A percentile compares a stretch with the other conserved stretches of the same genome.
phyloP scores from a whole-genome alignment of 1,284 basidiomycete genomes.

The Tilletia setariae region DNA sequence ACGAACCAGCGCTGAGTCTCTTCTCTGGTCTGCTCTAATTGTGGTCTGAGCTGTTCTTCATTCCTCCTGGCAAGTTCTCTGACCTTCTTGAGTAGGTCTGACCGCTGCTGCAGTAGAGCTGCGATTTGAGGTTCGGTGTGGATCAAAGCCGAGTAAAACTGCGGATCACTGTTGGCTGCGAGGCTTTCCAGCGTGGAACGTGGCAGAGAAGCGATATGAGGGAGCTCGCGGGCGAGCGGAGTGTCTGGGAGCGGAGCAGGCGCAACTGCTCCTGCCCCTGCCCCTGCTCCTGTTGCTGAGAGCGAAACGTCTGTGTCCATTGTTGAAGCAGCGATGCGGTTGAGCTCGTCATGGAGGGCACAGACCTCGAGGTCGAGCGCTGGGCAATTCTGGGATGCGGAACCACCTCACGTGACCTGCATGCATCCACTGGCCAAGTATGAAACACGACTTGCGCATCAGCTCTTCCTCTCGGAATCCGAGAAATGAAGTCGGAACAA shows the following conservation, averaged over 20 bases:
- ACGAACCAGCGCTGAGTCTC: neutral
- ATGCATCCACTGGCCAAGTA: too few species aligned
- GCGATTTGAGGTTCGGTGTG: slow-evolving; percentile 11
- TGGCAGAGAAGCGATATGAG: slow-evolving; percentile 10
- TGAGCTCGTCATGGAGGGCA: too few species aligned
- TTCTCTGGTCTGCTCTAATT: neutral
- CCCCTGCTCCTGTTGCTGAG: neutral
- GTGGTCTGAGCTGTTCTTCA: neutral
- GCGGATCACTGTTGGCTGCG: slow-evolving; percentile 8
- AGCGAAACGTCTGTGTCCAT: too few species aligned
- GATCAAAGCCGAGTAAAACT: slow-evolving; percentile 6
- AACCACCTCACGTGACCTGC: too few species aligned
- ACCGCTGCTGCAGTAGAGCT: neutral
- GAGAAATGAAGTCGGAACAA: too few species aligned
- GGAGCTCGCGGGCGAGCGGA: slow-evolving; percentile 1
- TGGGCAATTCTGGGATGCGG: too few species aligned
- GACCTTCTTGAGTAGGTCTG: neutral
- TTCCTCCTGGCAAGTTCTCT: neutral
- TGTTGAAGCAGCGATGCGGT: too few species aligned
- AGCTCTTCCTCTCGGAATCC: too few species aligned
- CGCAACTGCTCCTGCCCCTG: neutral
- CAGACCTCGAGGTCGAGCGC: too few species aligned
- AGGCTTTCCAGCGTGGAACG: slow-evolving; percentile 1
- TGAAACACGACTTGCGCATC: too few species aligned
- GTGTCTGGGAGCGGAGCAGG: slow-evolving; percentile 4